Evolutionary conservation across 768 basidiomycete genomes (phyloP), one percentile per base, ranked within the genome.

Genomic region (Russula brevipes): DNA sequence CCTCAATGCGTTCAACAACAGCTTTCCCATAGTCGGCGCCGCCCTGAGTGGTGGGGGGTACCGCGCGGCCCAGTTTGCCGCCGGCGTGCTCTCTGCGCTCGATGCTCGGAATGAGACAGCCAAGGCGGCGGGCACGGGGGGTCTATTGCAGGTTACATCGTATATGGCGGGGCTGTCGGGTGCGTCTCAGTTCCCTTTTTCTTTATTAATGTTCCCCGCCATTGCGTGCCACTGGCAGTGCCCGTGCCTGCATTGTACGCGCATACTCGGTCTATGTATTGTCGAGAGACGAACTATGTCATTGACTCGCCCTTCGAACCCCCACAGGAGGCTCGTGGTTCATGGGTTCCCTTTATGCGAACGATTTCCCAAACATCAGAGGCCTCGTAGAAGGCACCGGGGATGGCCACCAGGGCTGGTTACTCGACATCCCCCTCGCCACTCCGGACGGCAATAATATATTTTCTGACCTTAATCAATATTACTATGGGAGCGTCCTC

Each of bases 1-100:
- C 60, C 61, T 84, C n/a, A 68, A 76, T 12, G 61, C 66, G 0
- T 81, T 84, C n/a, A 68, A 71, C 45, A 72, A 67, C 2, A 71
- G 73, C 31, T 78, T 81, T 59, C 82, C 85, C 9, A 79, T 76
- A 57, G 73, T 89, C 31, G 87, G 81, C 2, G 76, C 89, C 54
- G 88, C 88, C 1, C 74, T 89, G 10, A 85, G 85, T 24, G 90
- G 90, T 2, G 86, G 86, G 14, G 88, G 88, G 0, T 80, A 85
- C 44, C 78, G 90, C 44, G 82, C 88, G 0, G 86, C 87, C 0
- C 81, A 83, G 63, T 87, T 80, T 60, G 86, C 82, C 24, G 88
- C 85, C 0, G 86, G 79, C 9, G 79, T 82, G 56, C 68, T 87
- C 19, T 78, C 75, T 14, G 85, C 78, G 1, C 72, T 88, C 51